phyloP scores from a whole-genome alignment of 2,329 filamentous ascomycete genomes.

The Sporothrix curviconia region DNA sequence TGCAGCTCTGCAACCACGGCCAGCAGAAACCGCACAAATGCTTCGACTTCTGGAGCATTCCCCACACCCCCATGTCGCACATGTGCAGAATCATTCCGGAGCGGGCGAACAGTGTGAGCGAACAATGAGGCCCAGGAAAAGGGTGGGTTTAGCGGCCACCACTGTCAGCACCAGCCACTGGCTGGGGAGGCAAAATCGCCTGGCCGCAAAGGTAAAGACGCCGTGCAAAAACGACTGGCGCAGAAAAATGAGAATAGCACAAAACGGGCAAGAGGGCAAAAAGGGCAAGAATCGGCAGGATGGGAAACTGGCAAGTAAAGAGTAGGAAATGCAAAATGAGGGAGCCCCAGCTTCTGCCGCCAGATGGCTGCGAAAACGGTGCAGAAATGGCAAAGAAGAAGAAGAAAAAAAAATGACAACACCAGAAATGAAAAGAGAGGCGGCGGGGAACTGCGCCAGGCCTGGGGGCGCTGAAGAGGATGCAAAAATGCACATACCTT shows the following conservation, averaged over 20 bases:
- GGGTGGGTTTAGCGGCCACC: background rate
- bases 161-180: conserved; percentile 7
- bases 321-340: background rate
- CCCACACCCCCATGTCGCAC: conserved; percentile 11
- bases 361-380: background rate
- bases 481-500: background rate
- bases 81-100: conserved; percentile 11
- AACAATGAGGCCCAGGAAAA: background rate
- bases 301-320: background rate
- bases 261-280: background rate
- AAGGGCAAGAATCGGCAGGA: background rate
- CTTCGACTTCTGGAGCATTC: conserved; percentile 3
- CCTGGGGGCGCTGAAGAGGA: too few species aligned
- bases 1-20: conserved; percentile 19
- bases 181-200: background rate
- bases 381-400: background rate
- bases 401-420: background rate
- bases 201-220: too few species aligned
- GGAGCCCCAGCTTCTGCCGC: too few species aligned
- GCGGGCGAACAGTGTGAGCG: conserved; percentile 10
- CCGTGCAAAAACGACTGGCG: background rate
- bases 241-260: background rate
- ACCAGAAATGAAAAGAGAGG: background rate
- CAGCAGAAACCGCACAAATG: conserved; percentile 8
- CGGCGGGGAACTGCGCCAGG: too few species aligned